Conservation (phyloP, 306 rosid species). For the Astragalus membranaceus region DNA sequence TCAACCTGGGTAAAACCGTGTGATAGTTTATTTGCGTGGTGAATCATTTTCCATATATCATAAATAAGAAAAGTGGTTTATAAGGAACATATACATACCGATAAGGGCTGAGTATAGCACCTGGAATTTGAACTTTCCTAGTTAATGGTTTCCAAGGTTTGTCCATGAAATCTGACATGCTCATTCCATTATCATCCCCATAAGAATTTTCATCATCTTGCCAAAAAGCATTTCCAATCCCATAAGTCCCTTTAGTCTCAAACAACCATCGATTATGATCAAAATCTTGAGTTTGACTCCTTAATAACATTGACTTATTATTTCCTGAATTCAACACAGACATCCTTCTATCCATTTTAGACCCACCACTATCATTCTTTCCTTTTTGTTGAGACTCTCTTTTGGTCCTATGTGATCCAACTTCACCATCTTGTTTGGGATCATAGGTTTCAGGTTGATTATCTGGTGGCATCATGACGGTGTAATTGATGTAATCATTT, state of each 20-base stretch:
- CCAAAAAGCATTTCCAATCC: constrained; percentile 85
- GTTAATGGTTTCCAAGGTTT: constrained; percentile 91
- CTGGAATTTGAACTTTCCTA: constrained; percentile 48
- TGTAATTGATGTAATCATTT: constrained; percentile 67
- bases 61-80: background rate
- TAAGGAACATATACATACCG: constrained; percentile 31
- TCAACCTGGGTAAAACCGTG: too few species aligned
- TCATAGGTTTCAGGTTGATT: constrained; percentile 54
- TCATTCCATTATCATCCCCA: constrained; percentile 39
- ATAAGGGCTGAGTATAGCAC: constrained; percentile 71
- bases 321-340: constrained; percentile 53
- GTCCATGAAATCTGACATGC: constrained; percentile 71
- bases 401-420: constrained; percentile 10
- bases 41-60: background rate
- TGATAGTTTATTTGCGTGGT: too few species aligned
- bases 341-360: constrained; percentile 58
- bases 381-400: constrained; percentile 9
- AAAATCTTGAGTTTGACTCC: constrained; percentile 77
- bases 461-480: constrained; percentile 85
- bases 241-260: constrained; percentile 73
- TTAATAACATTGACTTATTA: constrained; percentile 61
- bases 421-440: constrained; percentile 31
- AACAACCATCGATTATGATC: constrained; percentile 90
- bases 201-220: constrained; percentile 38
- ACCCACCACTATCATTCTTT: background rate